phyloP scores from a whole-genome alignment of 371 early-diverging fungal genomes.

The Zychaea mexicana region DNA sequence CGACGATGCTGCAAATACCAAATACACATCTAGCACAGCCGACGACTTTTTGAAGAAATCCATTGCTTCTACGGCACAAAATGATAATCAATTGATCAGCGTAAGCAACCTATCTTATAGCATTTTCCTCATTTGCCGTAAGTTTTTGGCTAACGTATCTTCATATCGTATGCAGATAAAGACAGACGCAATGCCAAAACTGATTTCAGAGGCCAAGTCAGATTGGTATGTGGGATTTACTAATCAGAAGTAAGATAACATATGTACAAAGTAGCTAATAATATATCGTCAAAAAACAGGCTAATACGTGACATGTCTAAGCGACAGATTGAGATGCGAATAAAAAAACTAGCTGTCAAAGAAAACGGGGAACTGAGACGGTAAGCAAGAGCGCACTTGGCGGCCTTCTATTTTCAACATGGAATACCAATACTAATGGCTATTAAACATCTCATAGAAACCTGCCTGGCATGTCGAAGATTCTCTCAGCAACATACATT shows the following conservation, averaged over 20 bases:
- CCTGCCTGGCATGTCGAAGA: too few species aligned
- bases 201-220: slow-evolving; percentile 33
- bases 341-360: slow-evolving; percentile 51
- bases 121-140: neutral
- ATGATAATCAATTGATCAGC: slow-evolving; percentile 32
- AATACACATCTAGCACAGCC: neutral
- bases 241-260: too few species aligned
- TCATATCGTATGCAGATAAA: slow-evolving; percentile 9
- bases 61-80: slow-evolving; percentile 32
- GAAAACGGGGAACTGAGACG: slow-evolving; percentile 50
- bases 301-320: slow-evolving; percentile 39
- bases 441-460: too few species aligned
- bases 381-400: too few species aligned
- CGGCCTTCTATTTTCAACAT: too few species aligned
- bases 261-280: too few species aligned
- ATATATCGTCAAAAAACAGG: too few species aligned
- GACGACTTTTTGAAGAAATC: neutral
- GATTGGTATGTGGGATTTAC: slow-evolving; percentile 19
- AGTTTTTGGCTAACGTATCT: neutral
- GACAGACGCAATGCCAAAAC: slow-evolving; percentile 37
- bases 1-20: slow-evolving; percentile 9
- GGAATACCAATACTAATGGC: too few species aligned
- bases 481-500: too few species aligned
- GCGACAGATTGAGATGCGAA: slow-evolving; percentile 43
- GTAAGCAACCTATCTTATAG: slow-evolving; percentile 13